phyloP scores from a whole-genome alignment of 345 rosid genomes.

The Eutrema yunnanense region DNA sequence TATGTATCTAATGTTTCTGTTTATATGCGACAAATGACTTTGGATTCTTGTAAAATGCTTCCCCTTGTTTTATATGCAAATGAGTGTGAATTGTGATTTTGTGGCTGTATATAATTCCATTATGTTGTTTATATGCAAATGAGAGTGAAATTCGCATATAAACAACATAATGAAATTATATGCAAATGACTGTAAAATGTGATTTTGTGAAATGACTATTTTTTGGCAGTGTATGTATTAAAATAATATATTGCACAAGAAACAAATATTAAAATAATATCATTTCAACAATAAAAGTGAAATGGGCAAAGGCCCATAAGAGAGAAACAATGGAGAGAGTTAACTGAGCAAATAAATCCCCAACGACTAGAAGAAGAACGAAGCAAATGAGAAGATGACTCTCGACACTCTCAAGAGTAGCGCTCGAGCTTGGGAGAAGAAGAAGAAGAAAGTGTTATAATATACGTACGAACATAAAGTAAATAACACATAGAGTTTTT shows the following conservation, averaged over 20 bases:
- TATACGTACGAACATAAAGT: too few relatives aligned
- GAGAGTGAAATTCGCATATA: too few relatives aligned
- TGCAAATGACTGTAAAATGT: too few relatives aligned
- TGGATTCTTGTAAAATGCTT: background rate
- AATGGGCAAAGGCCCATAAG: conserved; percentile 3
- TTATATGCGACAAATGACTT: background rate
- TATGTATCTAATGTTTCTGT: conserved; percentile 1
- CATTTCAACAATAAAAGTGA: background rate
- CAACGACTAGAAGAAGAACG: background rate
- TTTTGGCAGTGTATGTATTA: too few relatives aligned
- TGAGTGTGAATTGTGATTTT: background rate
- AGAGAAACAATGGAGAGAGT: background rate
- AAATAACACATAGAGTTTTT: too few relatives aligned
- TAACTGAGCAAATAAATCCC: background rate
- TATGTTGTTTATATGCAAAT: too few relatives aligned
- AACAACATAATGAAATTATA: too few relatives aligned
- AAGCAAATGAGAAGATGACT: conserved; percentile 4
- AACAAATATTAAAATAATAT: background rate
- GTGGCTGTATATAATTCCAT: too few relatives aligned
- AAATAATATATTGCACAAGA: too few relatives aligned
- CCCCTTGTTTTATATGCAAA: background rate
- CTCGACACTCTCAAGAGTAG: conserved; percentile 3
- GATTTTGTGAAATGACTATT: too few relatives aligned
- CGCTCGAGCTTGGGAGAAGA: background rate
- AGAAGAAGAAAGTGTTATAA: background rate